Percentiles rank a stretch among this genome's conserved stretches.
Conservation (phyloP, 257 asterid genomes). For the Eucommia ulmoides region DNA sequence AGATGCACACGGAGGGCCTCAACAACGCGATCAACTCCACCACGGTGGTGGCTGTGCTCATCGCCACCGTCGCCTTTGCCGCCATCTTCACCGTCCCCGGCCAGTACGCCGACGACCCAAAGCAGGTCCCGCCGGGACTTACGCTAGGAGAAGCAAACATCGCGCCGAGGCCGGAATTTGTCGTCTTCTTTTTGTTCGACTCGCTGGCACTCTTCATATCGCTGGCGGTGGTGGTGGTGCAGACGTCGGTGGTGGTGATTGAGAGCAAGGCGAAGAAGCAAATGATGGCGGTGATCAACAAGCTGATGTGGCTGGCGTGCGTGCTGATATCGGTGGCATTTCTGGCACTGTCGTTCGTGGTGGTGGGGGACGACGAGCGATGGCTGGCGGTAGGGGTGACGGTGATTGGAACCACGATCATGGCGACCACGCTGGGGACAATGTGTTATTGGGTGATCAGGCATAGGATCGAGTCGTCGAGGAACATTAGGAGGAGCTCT, state of each 20-base stretch:
- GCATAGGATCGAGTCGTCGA: constrained; percentile 31
- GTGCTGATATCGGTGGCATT: constrained; percentile 34
- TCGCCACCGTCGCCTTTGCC: constrained; percentile 42
- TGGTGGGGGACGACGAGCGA: constrained; percentile 25
- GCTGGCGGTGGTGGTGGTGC: constrained; percentile 41
- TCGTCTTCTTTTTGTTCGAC: constrained; percentile 33
- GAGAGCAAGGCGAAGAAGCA: constrained; percentile 46
- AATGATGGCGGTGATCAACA: constrained; percentile 49
- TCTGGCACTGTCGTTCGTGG: constrained; percentile 30
- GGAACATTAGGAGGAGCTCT: constrained; percentile 26
- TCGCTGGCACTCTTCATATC: constrained; percentile 38
- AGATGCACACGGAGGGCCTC: constrained; percentile 41
- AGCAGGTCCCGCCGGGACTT: constrained; percentile 19
- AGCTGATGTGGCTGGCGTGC: constrained; percentile 46
- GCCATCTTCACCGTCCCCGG: constrained; percentile 42
- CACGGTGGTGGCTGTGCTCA: constrained; percentile 41
- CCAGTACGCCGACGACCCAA: constrained; percentile 26
- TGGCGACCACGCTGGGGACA: constrained; percentile 37
- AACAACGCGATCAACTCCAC: constrained; percentile 46
- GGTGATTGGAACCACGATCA: constrained; percentile 31
- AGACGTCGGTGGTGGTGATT: constrained; percentile 34
- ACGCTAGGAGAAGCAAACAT: constrained; percentile 44
- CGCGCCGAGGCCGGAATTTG: constrained; percentile 21
- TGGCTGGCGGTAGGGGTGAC: constrained; percentile 43
- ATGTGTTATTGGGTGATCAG: constrained; percentile 43